Evolutionary conservation across 169 alveolate genomes (phyloP).

Genomic region (Plasmodium cynomolgi): DNA sequence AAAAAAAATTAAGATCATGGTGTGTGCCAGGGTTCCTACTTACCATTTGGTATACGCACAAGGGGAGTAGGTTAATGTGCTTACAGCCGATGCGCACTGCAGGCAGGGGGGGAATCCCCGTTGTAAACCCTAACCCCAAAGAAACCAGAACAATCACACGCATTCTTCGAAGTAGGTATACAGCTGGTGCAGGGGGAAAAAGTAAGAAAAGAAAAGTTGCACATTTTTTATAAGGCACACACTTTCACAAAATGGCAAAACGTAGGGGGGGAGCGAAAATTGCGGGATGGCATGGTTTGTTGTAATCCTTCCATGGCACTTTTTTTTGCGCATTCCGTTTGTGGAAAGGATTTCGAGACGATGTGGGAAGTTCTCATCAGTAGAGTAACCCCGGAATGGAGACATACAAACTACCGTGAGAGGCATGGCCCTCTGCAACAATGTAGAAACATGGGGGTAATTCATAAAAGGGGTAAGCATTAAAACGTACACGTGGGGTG

Average conservation of each 20-base stretch:
- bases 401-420: background rate
- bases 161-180: background rate
- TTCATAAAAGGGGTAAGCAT: background rate
- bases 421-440: background rate
- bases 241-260: background rate
- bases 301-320: background rate
- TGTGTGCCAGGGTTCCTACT: background rate
- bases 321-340: background rate
- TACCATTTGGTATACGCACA: background rate
- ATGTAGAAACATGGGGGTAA: background rate
- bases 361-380: background rate
- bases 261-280: background rate
- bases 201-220: background rate
- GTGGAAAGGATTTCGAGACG: background rate
- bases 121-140: background rate
- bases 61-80: background rate
- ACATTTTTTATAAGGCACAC: background rate
- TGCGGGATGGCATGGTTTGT: background rate
- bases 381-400: background rate
- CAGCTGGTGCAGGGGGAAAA: background rate
- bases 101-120: background rate
- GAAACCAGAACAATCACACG: background rate
- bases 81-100: background rate
- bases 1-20: background rate
- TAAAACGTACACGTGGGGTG: background rate